Base-by-base conservation (phyloP, 129 eudicot species). In the Oenanthe sinensis region DNA sequence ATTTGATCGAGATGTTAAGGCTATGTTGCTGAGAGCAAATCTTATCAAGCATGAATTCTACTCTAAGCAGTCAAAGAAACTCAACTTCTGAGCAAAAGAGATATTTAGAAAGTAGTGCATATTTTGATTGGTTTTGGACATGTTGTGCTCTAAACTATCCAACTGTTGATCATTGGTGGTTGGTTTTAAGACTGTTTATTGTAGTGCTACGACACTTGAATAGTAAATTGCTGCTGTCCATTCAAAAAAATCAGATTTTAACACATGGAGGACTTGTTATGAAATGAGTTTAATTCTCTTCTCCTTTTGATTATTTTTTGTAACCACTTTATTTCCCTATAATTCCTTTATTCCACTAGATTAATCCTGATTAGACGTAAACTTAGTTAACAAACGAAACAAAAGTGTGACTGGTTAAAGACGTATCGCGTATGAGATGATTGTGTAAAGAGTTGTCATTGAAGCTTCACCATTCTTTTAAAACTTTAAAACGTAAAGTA, bases 1-100 rank as follows among this genome's bases (percentile, higher is more conserved):
- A 70, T 92, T 92, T 50, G 99, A 95, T 63, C 87, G 92, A 30
- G 99, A 92, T 82, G 96, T 95, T 16, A 92, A 88, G 86, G 87
- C 92, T 22, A 95, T 95, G 99, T 65, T 95, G 70, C 86, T 95
- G 70, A 90, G 99, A 72, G 94, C 99, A 69, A 95, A 87, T 80
- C 90, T 95, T 43, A 71, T 95, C 82, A 95, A 92, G 85, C 94
- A 92, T 75, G 99, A 95, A 14, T 88, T 81, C 76, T 81, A 84
- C 83, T 78, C 47, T 4, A 92, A 78, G 86, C 69, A 84, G 17
- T 55, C 87, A 17, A 85, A 97, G 87, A 95, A 88, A 81, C 81
- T 84, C 20, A 42, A 22, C 76, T 72, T 72, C 12, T 72, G 37
- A 72, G 49, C 26, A 20, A 9, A 71, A 19, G n/a, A 14, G 16